Conservation (phyloP, 306 rosid genomes). For the Medicago lupulina region DNA sequence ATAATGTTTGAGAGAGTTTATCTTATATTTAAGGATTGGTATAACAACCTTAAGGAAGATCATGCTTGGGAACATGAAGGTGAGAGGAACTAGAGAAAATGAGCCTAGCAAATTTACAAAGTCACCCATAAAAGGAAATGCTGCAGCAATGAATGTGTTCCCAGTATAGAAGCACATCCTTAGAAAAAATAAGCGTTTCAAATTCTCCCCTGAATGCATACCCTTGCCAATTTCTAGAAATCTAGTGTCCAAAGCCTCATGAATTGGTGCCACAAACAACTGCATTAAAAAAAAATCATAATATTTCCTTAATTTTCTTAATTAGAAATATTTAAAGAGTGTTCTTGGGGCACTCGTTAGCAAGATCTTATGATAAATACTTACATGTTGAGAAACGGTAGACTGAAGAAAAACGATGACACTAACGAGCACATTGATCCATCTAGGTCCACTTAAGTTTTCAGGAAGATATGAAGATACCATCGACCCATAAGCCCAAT, state of each 20-base stretch:
- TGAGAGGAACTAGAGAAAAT: conserved; percentile 58
- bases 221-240: conserved; percentile 47
- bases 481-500: conserved; percentile 68
- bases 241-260: conserved; percentile 59
- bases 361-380: not conserved
- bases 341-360: no score
- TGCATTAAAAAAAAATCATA: conserved; percentile 2
- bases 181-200: conserved; percentile 48
- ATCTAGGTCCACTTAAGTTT: conserved; percentile 58
- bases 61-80: conserved; percentile 70
- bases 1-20: no score
- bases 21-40: not conserved
- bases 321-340: no score
- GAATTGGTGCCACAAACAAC: conserved; percentile 63
- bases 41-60: conserved; percentile 60
- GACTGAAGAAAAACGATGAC: conserved; percentile 58
- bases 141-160: conserved; percentile 57
- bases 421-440: conserved; percentile 53
- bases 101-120: conserved; percentile 66
- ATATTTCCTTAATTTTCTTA: no score
- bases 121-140: conserved; percentile 67
- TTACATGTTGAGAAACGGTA: conserved; percentile 62
- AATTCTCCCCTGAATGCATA: conserved; percentile 54
- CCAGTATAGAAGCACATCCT: conserved; percentile 44
- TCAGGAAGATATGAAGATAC: conserved; percentile 56